Conservation (phyloP, 257 asterid species). For the Lithospermum erythrorhizon region DNA sequence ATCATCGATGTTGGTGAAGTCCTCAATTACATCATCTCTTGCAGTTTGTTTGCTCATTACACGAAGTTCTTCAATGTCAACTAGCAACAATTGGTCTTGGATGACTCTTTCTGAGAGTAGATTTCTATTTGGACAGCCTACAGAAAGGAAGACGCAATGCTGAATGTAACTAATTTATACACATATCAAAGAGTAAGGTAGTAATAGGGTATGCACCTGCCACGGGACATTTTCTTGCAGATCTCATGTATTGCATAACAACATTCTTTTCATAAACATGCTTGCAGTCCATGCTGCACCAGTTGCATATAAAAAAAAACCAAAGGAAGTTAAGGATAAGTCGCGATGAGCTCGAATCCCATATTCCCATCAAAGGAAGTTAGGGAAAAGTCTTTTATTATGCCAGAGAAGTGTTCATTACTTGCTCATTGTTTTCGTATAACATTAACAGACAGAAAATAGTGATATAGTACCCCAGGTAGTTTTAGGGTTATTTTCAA, state of each 20-base stretch:
- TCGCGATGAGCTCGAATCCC: too few relatives aligned
- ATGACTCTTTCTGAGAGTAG: constrained; percentile 37
- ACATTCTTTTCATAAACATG: constrained; percentile 67
- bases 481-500: too few relatives aligned
- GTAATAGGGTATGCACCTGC: constrained; percentile 39
- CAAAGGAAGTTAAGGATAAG: too few relatives aligned
- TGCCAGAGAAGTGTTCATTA: too few relatives aligned
- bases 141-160: constrained; percentile 5
- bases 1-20: constrained; percentile 49
- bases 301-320: constrained; percentile 1
- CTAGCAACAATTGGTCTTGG: constrained; percentile 48
- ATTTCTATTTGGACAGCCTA: constrained; percentile 66
- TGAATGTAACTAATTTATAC: neutral
- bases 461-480: too few relatives aligned
- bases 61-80: constrained; percentile 79
- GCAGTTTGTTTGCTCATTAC: constrained; percentile 33
- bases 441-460: too few relatives aligned
- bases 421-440: too few relatives aligned
- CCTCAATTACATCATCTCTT: constrained; percentile 46
- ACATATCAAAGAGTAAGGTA: constrained; percentile 1
- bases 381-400: too few relatives aligned
- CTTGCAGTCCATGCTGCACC: constrained; percentile 81
- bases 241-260: constrained; percentile 42
- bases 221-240: constrained; percentile 53
- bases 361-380: too few relatives aligned